A percentile compares a stretch with the other conserved stretches of the same genome.
Evolutionary conservation across 106 monocot species (phyloP).

Genomic region (Acanthochlamys bracteata): DNA sequence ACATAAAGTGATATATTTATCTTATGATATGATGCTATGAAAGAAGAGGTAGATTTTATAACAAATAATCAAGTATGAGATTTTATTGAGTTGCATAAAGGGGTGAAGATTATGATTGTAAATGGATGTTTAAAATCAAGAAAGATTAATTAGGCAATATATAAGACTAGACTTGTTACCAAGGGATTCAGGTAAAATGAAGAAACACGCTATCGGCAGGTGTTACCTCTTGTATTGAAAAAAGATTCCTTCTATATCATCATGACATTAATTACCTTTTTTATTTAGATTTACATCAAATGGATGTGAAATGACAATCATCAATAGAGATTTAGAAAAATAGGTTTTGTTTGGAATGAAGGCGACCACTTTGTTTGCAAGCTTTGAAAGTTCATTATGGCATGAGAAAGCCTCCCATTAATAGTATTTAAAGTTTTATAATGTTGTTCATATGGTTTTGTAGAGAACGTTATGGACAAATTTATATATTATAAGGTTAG

Average conservation of each 20-base stretch:
- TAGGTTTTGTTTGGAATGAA: not conserved
- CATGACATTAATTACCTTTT: not conserved
- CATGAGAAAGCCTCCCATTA: not conserved
- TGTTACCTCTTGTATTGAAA: not conserved
- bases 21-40: not conserved
- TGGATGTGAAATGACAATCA: not conserved
- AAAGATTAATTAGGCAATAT: not conserved
- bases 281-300: slow-evolving; percentile 1
- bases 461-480: not conserved
- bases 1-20: not conserved
- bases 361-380: not conserved
- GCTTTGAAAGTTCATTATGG: not conserved
- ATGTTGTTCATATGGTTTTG: slow-evolving; percentile 1
- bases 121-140: slow-evolving; percentile 4
- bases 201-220: not conserved
- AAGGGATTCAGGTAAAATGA: not conserved
- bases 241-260: slow-evolving; percentile 2
- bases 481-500: slow-evolving; percentile 2
- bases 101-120: not conserved
- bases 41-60: not conserved
- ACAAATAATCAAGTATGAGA: not conserved
- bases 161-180: slow-evolving; percentile 3
- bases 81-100: not conserved
- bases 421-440: slow-evolving; percentile 5
- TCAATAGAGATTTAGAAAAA: slow-evolving; percentile 3